These are phyloP conservation scores for Zygotorulaspora florentina DNA, from an alignment of 805 yeast species.

Conservation along the genomic window DNA sequence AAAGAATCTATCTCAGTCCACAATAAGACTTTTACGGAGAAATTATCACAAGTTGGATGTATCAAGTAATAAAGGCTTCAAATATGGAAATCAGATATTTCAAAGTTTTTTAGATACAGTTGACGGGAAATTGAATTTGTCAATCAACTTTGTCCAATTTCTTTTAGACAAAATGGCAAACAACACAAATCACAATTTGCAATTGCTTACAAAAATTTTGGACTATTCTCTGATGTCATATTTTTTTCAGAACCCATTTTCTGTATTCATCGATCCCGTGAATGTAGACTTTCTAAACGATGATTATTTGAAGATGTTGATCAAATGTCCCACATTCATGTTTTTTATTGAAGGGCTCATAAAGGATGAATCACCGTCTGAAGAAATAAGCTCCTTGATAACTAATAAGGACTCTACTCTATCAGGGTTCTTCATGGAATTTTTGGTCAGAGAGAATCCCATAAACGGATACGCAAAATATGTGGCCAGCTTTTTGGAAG, in stretches of 20 bases:
- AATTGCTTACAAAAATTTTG: slow-evolving; percentile 30
- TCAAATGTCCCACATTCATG: slow-evolving; percentile 35
- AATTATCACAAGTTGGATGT: slow-evolving; percentile 29
- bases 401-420: slow-evolving; percentile 24
- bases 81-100: slow-evolving; percentile 33
- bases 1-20: slow-evolving; percentile 32
- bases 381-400: slow-evolving; percentile 26
- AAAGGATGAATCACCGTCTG: slow-evolving; percentile 24
- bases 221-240: slow-evolving; percentile 36
- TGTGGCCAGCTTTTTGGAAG: slow-evolving; percentile 26
- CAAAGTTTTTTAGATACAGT: slow-evolving; percentile 34
- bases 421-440: slow-evolving; percentile 32
- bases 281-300: slow-evolving; percentile 29
- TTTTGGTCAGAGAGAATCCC: slow-evolving; percentile 35
- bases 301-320: slow-evolving; percentile 25
- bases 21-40: slow-evolving; percentile 29
- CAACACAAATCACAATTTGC: slow-evolving; percentile 32
- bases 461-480: slow-evolving; percentile 31
- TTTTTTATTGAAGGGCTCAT: slow-evolving; percentile 32
- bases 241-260: slow-evolving; percentile 34
- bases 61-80: slow-evolving; percentile 32
- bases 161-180: slow-evolving; percentile 33
- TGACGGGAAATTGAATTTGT: slow-evolving; percentile 33
- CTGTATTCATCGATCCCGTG: slow-evolving; percentile 35
- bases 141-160: slow-evolving; percentile 30